These are phyloP conservation scores for Lachnellula suecica DNA, from an alignment of 2,329 filamentous ascomycete species.

Conservation along the genomic window DNA sequence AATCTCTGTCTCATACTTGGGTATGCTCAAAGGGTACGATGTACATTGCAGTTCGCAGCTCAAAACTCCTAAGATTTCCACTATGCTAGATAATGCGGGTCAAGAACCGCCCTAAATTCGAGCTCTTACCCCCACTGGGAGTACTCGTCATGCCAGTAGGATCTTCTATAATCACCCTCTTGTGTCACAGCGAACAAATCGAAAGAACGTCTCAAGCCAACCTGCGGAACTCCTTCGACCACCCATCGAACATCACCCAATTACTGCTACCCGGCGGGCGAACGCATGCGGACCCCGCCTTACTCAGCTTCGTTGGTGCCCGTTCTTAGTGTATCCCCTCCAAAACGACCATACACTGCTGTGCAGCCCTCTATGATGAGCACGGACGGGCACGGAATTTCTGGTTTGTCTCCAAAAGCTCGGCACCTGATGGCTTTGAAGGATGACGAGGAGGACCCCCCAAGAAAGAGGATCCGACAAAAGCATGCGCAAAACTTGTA, in stretches of 20 bases:
- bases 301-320: too few relatives aligned
- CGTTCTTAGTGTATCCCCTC: too few relatives aligned
- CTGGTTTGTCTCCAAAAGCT: background rate
- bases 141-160: slow-evolving; percentile 21
- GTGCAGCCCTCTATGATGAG: too few relatives aligned
- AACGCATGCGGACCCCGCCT: too few relatives aligned
- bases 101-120: background rate
- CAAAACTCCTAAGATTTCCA: too few relatives aligned
- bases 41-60: background rate
- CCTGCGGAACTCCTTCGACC: too few relatives aligned
- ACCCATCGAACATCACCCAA: background rate
- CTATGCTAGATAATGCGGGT: too few relatives aligned
- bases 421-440: background rate
- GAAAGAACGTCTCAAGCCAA: too few relatives aligned
- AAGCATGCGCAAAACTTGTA: slow-evolving; percentile 29
- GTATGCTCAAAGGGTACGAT: slow-evolving; percentile 2
- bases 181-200: background rate
- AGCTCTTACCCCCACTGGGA: background rate
- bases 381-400: background rate
- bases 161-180: slow-evolving; percentile 1
- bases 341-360: background rate
- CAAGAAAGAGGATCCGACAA: background rate
- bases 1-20: background rate
- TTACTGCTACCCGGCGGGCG: background rate
- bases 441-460: background rate